Conservation (phyloP, 78 protist species). For the Dictyostelium capitatum region DNA sequence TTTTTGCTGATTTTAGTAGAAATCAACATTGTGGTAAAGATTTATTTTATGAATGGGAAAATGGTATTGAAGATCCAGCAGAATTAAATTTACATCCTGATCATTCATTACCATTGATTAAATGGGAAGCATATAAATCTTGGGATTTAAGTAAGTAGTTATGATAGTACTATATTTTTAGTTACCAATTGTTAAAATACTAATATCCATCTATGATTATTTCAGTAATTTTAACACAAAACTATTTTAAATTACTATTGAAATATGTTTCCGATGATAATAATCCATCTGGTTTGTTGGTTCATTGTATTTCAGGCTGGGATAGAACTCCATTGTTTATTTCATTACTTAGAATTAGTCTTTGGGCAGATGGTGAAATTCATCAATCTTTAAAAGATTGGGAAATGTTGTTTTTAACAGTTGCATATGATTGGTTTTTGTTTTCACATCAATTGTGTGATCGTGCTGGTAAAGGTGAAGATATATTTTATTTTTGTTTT, state of each 20-base stretch:
- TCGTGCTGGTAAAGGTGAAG: slow-evolving; percentile 81
- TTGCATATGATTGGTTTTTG: slow-evolving; percentile 92
- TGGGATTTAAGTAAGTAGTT: slow-evolving; percentile 65
- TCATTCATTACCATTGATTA: slow-evolving; percentile 6
- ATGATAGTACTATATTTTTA: neutral
- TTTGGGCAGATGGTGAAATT: slow-evolving; percentile 92
- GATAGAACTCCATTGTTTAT: slow-evolving; percentile 92
- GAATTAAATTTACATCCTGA: slow-evolving; percentile 42
- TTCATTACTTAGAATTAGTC: slow-evolving; percentile 86
- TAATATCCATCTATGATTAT: too few relatives aligned
- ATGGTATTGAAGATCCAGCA: slow-evolving; percentile 52
- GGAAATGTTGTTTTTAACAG: slow-evolving; percentile 88
- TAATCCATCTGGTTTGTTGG: slow-evolving; percentile 81
- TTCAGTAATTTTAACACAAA: slow-evolving; percentile 67
- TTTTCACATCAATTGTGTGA: slow-evolving; percentile 82
- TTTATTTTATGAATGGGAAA: slow-evolving; percentile 49
- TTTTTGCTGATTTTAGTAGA: slow-evolving; percentile 56
- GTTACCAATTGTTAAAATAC: neutral
- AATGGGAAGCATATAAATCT: slow-evolving; percentile 51
- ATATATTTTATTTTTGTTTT: slow-evolving; percentile 86
- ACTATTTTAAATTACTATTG: slow-evolving; percentile 53
- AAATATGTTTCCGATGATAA: slow-evolving; percentile 56
- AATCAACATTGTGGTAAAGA: slow-evolving; percentile 58
- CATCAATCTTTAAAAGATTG: slow-evolving; percentile 81
- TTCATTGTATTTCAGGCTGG: slow-evolving; percentile 96